Evolutionary conservation across 768 basidiomycete species (phyloP).

Genomic region (Boletus tomentosulus): DNA sequence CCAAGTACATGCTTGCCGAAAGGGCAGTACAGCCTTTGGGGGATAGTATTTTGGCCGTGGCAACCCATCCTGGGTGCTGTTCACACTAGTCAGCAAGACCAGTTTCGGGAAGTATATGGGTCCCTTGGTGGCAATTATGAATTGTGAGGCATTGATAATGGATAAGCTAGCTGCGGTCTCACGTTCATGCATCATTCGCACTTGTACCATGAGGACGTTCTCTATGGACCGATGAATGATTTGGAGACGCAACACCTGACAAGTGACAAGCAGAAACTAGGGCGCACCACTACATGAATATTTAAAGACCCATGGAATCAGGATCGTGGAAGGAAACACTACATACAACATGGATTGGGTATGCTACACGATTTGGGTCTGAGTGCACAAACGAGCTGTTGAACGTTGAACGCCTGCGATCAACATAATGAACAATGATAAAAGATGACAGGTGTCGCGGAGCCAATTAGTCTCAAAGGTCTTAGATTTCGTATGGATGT

Average conservation of each 20-base stretch:
- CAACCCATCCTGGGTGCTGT: neutral
- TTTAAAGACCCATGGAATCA: neutral
- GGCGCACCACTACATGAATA: neutral
- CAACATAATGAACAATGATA: slow-evolving; percentile 6
- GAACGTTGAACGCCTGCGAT: slow-evolving; percentile 10
- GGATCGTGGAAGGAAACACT: neutral
- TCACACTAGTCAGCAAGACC: neutral
- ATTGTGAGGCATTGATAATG: no score
- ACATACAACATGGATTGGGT: slow-evolving; percentile 19
- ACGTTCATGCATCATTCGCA: neutral
- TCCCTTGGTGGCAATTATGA: no score
- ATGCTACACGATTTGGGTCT: slow-evolving; percentile 24
- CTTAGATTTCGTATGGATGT: slow-evolving; percentile 68
- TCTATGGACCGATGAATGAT: no score
- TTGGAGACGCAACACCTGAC: no score
- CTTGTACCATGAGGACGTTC: neutral
- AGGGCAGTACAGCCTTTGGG: neutral
- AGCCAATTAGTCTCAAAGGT: slow-evolving; percentile 11
- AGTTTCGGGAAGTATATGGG: neutral
- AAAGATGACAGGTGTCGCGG: neutral
- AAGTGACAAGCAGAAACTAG: no score
- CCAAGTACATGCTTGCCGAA: neutral
- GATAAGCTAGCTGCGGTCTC: neutral
- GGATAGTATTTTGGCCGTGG: neutral
- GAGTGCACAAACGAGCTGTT: slow-evolving; percentile 7